phyloP scores from a whole-genome alignment of 2,329 filamentous ascomycete species.

The Aureobasidium vineae region DNA sequence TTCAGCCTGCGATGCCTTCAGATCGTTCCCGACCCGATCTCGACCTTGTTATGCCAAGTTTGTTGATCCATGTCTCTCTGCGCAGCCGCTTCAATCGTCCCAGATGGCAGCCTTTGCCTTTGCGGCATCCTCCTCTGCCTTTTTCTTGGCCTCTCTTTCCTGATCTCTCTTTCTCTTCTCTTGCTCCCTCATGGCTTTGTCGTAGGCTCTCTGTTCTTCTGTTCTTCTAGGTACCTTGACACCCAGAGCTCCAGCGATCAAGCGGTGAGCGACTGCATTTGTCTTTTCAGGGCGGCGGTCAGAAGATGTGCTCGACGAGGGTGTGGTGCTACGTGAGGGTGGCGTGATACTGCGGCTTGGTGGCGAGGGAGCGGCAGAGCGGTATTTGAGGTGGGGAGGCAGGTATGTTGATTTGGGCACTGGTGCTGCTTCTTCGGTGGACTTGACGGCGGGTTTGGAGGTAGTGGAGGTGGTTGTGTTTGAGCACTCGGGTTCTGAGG shows the following conservation, averaged over 20 bases:
- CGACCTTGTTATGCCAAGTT: not conserved
- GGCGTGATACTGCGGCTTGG: slow-evolving; percentile 49
- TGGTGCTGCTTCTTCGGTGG: slow-evolving; percentile 53
- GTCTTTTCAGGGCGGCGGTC: slow-evolving; percentile 76
- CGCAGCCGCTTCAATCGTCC: slow-evolving; percentile 58
- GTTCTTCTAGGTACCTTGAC: slow-evolving; percentile 77
- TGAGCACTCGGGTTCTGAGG: slow-evolving; percentile 29
- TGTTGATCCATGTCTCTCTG: not conserved
- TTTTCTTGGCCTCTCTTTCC: slow-evolving; percentile 65
- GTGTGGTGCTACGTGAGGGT: slow-evolving; percentile 45
- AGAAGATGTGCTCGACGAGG: slow-evolving; percentile 47
- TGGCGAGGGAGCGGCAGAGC: slow-evolving; percentile 56
- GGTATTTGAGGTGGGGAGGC: slow-evolving; percentile 30
- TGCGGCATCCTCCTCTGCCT: slow-evolving; percentile 63
- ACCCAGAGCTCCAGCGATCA: slow-evolving; percentile 88
- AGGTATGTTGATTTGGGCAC: slow-evolving; percentile 48
- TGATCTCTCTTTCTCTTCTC: slow-evolving; percentile 74
- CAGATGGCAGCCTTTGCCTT: slow-evolving; percentile 81
- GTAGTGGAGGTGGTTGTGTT: slow-evolving; percentile 58
- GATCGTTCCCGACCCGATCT: not conserved
- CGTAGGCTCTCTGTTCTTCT: slow-evolving; percentile 85
- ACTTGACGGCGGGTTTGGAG: not conserved
- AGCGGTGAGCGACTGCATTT: slow-evolving; percentile 79
- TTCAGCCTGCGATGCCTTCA: not conserved
- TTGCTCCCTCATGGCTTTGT: slow-evolving; percentile 76